Conservation (phyloP, 306 rosid genomes). For the Glycine soja region DNA sequence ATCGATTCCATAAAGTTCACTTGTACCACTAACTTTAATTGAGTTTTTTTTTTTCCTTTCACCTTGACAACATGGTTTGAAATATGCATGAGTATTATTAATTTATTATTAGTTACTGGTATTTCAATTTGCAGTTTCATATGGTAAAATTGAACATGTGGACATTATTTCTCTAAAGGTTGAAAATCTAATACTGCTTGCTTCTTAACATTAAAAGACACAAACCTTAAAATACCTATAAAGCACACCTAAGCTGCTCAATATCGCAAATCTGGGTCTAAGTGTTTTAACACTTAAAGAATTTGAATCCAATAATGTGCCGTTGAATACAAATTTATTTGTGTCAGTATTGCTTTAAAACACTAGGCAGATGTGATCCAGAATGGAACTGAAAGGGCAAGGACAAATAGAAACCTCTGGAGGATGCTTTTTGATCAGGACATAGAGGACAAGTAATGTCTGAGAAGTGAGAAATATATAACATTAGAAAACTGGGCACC, state of each 20-base stretch:
- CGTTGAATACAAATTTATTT: not conserved
- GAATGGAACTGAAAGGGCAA: not conserved
- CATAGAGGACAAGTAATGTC: slow-evolving; percentile 71
- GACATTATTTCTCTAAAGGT: not conserved
- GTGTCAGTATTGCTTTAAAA: not conserved
- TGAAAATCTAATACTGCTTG: not conserved
- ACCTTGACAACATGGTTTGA: not conserved
- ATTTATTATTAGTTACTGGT: not conserved
- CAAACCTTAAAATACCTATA: not conserved
- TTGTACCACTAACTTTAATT: not conserved
- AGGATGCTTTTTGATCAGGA: slow-evolving; percentile 78
- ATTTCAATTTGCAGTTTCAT: not conserved
- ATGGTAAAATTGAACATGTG: not conserved
- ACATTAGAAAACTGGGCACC: slow-evolving; percentile 80
- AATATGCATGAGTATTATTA: not conserved
- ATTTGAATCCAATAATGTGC: not conserved
- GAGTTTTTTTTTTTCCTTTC: not conserved
- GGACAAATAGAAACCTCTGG: slow-evolving; percentile 62
- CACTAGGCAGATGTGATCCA: not conserved
- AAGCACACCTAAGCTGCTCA: not conserved
- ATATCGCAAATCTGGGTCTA: not conserved
- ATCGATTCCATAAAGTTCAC: not conserved
- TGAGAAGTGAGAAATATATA: slow-evolving; percentile 66
- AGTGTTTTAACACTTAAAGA: not conserved
- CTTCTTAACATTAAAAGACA: not conserved